Evolutionary conservation across 1,139 yeast species (phyloP), one percentile per base, ranked within the genome.

Genomic region (Suhomyces yuchorum): DNA sequence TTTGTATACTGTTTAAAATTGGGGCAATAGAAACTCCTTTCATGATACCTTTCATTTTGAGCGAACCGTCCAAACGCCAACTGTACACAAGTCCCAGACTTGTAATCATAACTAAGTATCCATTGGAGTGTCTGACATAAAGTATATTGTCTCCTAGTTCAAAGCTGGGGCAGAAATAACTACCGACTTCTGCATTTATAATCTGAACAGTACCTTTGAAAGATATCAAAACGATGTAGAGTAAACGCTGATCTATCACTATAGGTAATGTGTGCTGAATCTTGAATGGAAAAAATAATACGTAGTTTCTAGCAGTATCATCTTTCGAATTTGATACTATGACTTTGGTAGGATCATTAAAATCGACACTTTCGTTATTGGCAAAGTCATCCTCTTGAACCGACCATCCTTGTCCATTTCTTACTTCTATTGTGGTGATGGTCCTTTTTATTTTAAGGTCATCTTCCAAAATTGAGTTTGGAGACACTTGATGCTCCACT

Each of bases 161-260:
- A 15, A 83, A 62, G n/a, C 74, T 63, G 2, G 87, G 84, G 45
- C 71, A 63, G 0, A 73, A 53, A 28, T 68, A 67, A 20, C 73
- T 61, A 1, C 95, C 96, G 1, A 74, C 57, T 2, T 86, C 79
- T 1, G 87, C 81, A 11, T 84, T 78, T 0, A 95, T 78, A 70
- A 96, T 79, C 60, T 87, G 88, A 3, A 82, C 54, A 4, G 82
- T 77, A 1, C 91, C 90, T 41, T 82, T 79, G 20, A 93, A 90
- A 0, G 96, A 82, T 3, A 86, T 82, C 32, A 92, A 66, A n/a
- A 74, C 79, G 73, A 79, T 75, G 50, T 66, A 77, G 17, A 57
- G 57, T 26, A 75, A 59, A 7, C 49, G 52, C 2, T 57, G 58
- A 22, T 68, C 65, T 11, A 68, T 48, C 6, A 69, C 53, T 7